Evolutionary conservation across 805 yeast genomes (phyloP).

Genomic region (Candida parachauliodes): DNA sequence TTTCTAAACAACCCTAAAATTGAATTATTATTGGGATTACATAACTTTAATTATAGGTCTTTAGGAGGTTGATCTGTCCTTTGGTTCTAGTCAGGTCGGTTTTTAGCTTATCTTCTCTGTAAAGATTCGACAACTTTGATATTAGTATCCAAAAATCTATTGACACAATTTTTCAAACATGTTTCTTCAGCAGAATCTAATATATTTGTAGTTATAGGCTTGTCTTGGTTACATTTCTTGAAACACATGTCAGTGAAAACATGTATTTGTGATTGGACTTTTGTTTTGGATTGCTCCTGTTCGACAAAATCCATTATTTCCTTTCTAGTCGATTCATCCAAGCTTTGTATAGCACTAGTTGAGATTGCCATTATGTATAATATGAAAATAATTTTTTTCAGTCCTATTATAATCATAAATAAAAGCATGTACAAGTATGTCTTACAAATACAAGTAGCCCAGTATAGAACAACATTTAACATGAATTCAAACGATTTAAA

Average conservation of each 20-base stretch:
- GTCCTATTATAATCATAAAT: too few species aligned
- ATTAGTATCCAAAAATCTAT: slow-evolving; percentile 83
- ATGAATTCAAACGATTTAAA: too few species aligned
- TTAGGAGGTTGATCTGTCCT: too few species aligned
- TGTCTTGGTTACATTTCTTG: slow-evolving; percentile 67
- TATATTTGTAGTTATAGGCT: slow-evolving; percentile 42
- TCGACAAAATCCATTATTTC: slow-evolving; percentile 77
- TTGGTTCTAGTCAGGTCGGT: too few species aligned
- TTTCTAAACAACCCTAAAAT: too few species aligned
- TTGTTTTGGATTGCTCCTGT: slow-evolving; percentile 79
- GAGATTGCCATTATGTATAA: slow-evolving; percentile 26
- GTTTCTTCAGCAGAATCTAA: slow-evolving; percentile 59
- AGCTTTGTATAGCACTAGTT: slow-evolving; percentile 32
- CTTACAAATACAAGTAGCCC: too few species aligned
- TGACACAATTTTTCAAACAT: slow-evolving; percentile 78
- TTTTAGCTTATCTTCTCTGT: too few species aligned
- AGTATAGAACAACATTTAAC: too few species aligned
- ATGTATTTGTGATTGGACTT: slow-evolving; percentile 84
- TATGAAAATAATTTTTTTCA: too few species aligned
- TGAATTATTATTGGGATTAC: too few species aligned
- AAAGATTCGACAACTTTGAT: slow-evolving; percentile 78
- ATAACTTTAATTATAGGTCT: too few species aligned
- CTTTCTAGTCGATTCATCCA: slow-evolving; percentile 66
- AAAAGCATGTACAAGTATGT: too few species aligned
- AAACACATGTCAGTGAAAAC: slow-evolving; percentile 88